Evolutionary conservation across 139 green algal species (phyloP), one percentile per base, ranked within the genome.

Genomic region (Coccomyxa sp.): DNA sequence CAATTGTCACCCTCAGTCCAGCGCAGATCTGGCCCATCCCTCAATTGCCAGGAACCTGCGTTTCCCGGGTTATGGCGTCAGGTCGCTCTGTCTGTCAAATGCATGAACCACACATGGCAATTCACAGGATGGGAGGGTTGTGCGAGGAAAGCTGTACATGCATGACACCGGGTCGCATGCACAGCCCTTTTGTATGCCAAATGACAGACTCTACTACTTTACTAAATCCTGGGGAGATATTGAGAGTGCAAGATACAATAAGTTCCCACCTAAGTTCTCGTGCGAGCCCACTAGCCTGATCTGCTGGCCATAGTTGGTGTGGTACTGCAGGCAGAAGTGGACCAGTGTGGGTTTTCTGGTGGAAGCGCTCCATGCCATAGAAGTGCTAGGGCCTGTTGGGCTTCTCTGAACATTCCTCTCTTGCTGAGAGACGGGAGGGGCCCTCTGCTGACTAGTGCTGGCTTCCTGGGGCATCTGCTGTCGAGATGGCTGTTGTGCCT

Each of bases 1-100:
- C 89, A 92, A 23, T 81, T 85, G 84, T 92, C 84, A 11, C 88
- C 89, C 30, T 88, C 67, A 16, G 59, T 81, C 89, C 89, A 92
- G n/a, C 82, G 67, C 45, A 92, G 63, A 58, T 89, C 82, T n/a
- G 87, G 83, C 0, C 78, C 86, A 9, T 81, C 58, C 0, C 67
- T 66, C 76, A 92, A 68, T 10, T 80, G 63, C 89, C 89, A 92
- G 13, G 58, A 67, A 16, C 84, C 84, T 87, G 84, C 71, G 51
- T 76, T 45, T 75, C 18, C 45, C n/a, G 27, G 74, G 7, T 9
- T 13, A 76, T 76, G 23, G 67, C 23, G 67, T n/a, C 67, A 76
- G 67, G 27, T 76, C 25, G 25, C 38, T 51, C 7, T 51, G 38
- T 51, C 32, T 12, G 58, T 59, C 25, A 18, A 30, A 16, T 80